Evolutionary conservation across 768 basidiomycete genomes (phyloP).

Genomic region (Xerocomellus amylosporus): DNA sequence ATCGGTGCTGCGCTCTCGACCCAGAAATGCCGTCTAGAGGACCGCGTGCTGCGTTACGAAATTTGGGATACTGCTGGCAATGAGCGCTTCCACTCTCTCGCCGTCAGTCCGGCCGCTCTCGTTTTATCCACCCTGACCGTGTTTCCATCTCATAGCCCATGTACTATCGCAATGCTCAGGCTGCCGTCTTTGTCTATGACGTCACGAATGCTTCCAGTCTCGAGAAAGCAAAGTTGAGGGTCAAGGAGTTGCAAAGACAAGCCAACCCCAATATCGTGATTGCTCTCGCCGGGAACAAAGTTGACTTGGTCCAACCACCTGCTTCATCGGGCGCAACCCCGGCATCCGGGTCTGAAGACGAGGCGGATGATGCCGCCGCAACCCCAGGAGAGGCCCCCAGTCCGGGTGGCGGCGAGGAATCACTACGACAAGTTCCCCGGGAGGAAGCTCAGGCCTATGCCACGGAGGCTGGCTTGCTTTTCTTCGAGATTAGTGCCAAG

Average conservation of each 20-base stretch:
- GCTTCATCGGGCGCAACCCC: slow-evolving; percentile 47
- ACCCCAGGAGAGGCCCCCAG: slow-evolving; percentile 70
- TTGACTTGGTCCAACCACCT: slow-evolving; percentile 80
- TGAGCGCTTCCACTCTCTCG: slow-evolving; percentile 97
- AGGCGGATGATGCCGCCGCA: slow-evolving; percentile 88
- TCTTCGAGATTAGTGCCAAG: slow-evolving; percentile 98
- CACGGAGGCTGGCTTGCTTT: slow-evolving; percentile 87
- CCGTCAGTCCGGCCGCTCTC: slow-evolving; percentile 49
- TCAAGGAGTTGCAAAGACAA: slow-evolving; percentile 97
- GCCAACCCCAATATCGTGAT: slow-evolving; percentile 99
- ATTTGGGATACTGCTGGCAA: slow-evolving; percentile 97
- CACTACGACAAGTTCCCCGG: slow-evolving; percentile 81
- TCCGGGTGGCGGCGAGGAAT: slow-evolving; percentile 60
- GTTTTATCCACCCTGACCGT: slow-evolving; percentile 1
- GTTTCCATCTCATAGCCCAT: slow-evolving; percentile 62
- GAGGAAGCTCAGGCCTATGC: slow-evolving; percentile 98
- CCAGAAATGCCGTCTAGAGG: slow-evolving; percentile 93
- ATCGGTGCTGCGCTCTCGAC: slow-evolving; percentile 96
- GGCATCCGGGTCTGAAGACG: slow-evolving; percentile 75
- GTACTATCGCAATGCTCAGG: slow-evolving; percentile 98
- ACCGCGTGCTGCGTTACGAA: slow-evolving; percentile 89
- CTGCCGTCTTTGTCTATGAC: slow-evolving; percentile 97
- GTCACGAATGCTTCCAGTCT: slow-evolving; percentile 93
- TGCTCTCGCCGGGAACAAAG: slow-evolving; percentile 96
- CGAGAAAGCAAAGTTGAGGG: slow-evolving; percentile 99